These are phyloP conservation scores for Tolypocladium tundrense DNA, from an alignment of 2,329 filamentous ascomycete genomes.

Conservation along the genomic window DNA sequence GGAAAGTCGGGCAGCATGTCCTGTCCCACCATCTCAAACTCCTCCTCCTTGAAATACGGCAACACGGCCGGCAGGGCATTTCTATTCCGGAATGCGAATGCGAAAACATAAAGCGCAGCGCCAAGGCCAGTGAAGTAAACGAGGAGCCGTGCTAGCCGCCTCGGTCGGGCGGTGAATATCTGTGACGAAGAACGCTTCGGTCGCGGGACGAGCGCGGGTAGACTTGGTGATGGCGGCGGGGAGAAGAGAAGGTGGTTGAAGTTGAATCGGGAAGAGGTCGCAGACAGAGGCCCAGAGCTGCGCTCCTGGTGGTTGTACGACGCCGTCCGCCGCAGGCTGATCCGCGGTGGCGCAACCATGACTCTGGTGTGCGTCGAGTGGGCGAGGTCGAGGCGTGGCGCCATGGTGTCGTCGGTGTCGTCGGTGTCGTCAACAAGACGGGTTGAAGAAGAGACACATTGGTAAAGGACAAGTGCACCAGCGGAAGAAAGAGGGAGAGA, in stretches of 20 bases:
- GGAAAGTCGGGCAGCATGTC: slow-evolving; percentile 60
- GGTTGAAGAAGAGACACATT: not conserved
- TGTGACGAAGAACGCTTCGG: slow-evolving; percentile 50
- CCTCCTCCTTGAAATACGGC: slow-evolving; percentile 35
- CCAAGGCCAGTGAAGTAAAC: slow-evolving; percentile 42
- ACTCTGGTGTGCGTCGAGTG: slow-evolving; percentile 36
- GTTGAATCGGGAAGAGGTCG: slow-evolving; percentile 52
- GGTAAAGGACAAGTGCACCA: not conserved
- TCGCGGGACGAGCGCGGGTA: slow-evolving; percentile 57
- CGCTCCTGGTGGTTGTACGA: slow-evolving; percentile 46
- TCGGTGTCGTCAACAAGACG: not conserved
- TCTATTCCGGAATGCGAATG: slow-evolving; percentile 16
- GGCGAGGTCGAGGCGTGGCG: slow-evolving; percentile 35
- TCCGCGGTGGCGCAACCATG: slow-evolving; percentile 41
- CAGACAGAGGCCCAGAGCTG: slow-evolving; percentile 36
- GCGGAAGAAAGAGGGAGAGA: not conserved
- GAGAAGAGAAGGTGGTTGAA: slow-evolving; percentile 60
- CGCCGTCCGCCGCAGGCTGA: slow-evolving; percentile 49
- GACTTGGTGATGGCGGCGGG: slow-evolving; percentile 58
- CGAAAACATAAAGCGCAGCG: slow-evolving; percentile 38
- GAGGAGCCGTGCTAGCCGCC: slow-evolving; percentile 45
- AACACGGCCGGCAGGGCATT: slow-evolving; percentile 17
- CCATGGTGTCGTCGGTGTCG: slow-evolving; percentile 24
- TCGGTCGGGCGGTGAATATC: slow-evolving; percentile 36
- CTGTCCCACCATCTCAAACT: slow-evolving; percentile 58